Evolutionary conservation across 2,329 filamentous ascomycete genomes (phyloP), one percentile per base, ranked within the genome.

Genomic region (Fusarium citri): DNA sequence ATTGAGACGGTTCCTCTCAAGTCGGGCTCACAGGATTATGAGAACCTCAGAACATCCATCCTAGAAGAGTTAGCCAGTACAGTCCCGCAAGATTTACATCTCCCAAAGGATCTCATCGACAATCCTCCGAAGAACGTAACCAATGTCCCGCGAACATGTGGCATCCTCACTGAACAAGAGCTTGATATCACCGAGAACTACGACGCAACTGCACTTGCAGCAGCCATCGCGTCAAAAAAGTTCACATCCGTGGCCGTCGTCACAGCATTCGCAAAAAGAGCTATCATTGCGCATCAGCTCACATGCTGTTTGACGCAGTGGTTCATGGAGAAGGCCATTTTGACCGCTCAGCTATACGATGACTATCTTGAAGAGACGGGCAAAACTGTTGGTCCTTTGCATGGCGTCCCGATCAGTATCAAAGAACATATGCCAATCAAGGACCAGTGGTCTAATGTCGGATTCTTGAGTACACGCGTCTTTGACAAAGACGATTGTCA

Each of bases 341-440:
- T 79, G n/a, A 80, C 80, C 15, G 79, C 79, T 0, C 68, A 67
- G 23, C 37, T 75, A 5, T 74, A 87, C 2, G 86, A 88, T 69
- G 73, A 78, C 0, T 73, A 84, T 56, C 73, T 82, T 1, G 68
- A 73, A 9, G 64, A 72, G 14, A 80, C 80, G 5, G 81, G 82
- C 5, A 57, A 57, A 46, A 65, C 68, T 2, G 23, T 65, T 0
- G 74, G 74, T 1, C 74, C 74, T 5, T 43, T 76, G 0, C 74
- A 76, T 23, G 74, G 74, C 0, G 68, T 76, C 0, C 76, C 75
- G 0, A 26, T 76, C 25, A 76, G 74, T 18, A 47, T 77, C 9
- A 77, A 77, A 31, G 87, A 89, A 72, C 87, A 88, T 59, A 87
- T 90, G 77, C 85, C 88, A 30, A 76, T 89, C n/a, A 76, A 78